Conservation (phyloP, 2,329 filamentous ascomycete genomes). For the Hymenoscyphus albidus region DNA sequence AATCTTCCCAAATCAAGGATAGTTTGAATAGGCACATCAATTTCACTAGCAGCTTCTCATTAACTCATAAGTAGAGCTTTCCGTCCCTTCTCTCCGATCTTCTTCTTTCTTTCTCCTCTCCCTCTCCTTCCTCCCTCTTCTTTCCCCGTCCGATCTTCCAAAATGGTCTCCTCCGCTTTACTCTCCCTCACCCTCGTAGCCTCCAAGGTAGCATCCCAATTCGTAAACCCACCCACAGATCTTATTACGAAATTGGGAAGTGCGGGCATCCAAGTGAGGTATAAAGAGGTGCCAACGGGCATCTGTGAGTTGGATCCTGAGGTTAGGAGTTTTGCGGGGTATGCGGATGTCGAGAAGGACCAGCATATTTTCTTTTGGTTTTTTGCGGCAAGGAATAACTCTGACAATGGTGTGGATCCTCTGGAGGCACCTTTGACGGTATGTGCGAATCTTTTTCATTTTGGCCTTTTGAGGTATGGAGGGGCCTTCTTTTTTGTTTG, state of each 20-base stretch:
- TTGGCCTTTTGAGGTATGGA: neutral
- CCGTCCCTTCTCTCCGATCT: neutral
- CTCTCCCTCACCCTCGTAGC: neutral
- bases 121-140: neutral
- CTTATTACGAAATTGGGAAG: constrained; percentile 37
- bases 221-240: constrained; percentile 38
- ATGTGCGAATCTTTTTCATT: neutral
- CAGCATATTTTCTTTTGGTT: constrained; percentile 45
- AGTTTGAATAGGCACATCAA: neutral
- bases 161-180: neutral
- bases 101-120: neutral
- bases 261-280: constrained; percentile 42
- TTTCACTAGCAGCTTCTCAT: neutral
- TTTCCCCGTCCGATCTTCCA: neutral
- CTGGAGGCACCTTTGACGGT: constrained; percentile 46
- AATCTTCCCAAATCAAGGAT: no score
- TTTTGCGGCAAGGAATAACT: constrained; percentile 42
- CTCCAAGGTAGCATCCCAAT: constrained; percentile 27
- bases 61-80: neutral
- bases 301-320: constrained; percentile 43
- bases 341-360: constrained; percentile 40
- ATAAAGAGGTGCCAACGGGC: constrained; percentile 45
- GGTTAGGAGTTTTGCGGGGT: constrained; percentile 43
- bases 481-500: neutral
- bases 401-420: constrained; percentile 35